Evolutionary conservation across 2,329 filamentous ascomycete species (phyloP).

Genomic region (Botrytis porri): DNA sequence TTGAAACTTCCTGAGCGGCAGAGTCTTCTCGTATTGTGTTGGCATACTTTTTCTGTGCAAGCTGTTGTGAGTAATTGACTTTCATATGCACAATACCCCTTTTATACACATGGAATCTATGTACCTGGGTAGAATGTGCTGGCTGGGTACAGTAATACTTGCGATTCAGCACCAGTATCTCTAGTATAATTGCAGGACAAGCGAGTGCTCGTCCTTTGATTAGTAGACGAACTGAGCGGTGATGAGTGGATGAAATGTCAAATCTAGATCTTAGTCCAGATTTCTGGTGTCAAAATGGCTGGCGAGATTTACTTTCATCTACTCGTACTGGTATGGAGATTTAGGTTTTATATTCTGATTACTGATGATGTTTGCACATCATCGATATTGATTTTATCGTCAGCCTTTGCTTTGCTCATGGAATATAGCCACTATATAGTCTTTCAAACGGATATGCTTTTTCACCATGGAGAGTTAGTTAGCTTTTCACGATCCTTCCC

Average conservation of each 20-base stretch:
- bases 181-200: neutral
- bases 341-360: neutral
- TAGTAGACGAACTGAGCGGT: neutral
- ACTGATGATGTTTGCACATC: neutral
- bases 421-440: neutral
- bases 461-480: neutral
- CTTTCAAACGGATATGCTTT: neutral
- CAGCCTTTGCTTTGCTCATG: neutral
- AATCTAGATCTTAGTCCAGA: neutral
- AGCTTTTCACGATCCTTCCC: neutral
- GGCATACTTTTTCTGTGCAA: neutral
- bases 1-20: neutral
- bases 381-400: neutral
- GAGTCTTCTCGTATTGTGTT: neutral
- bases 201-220: neutral
- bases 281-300: neutral
- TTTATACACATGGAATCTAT: neutral
- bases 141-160: neutral
- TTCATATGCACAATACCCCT: neutral
- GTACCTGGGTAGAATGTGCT: neutral
- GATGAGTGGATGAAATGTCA: neutral
- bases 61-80: neutral
- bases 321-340: too few relatives aligned
- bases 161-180: neutral
- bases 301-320: neutral